Evolutionary conservation across 306 rosid species (phyloP), one percentile per base, ranked within the genome.

Genomic region (Potentilla sterilis): DNA sequence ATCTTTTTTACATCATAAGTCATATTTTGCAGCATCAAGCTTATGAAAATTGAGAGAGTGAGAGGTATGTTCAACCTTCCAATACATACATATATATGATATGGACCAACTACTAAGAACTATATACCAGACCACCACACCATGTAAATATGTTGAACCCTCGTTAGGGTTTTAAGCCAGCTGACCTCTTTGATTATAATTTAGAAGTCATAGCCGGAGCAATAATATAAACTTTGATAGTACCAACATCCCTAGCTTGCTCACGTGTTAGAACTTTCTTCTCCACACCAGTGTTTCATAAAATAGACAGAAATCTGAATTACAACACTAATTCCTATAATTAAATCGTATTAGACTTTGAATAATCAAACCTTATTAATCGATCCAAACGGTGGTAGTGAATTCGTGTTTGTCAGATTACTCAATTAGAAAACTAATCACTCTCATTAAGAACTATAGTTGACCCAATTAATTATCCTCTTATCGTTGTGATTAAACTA

Each of bases 191-290:
- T 19, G 42, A 34, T 38, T 18, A 18, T 28, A 65, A 16, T 14
- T 32, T 61, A 34, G 40, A 15, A n/a, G 12, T 7, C 2, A 15
- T 15, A 63, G 44, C 44, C 22, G 46, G 44, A 21, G n/a, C n/a
- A 63, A 63, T 16, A 3, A 64, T 18, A 38, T 64, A 64, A 16
- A 64, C 28, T 38, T 65, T 65, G 15, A 1, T 65, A 65, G 47
- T 65, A 65, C 47, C 69, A 65, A 65, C 47, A 65, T 38, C 18
- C 47, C 69, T 65, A 19, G 47, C 21, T 32, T 15, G 13, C 32
- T 65, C 48, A 19, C n/a, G 71, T 40, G 37, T 67, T 67, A n/a
- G 52, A 67, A 42, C 52, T 42, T 67, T 67, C 70, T 41, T 67
- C 52, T 19, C 35, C 21, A 67, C 7, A 67, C 35, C 32, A 11